Evolutionary conservation across 495 filamentous ascomycete species (phyloP), one percentile per base, ranked within the genome.

Genomic region (Aspergillus ellipticus): DNA sequence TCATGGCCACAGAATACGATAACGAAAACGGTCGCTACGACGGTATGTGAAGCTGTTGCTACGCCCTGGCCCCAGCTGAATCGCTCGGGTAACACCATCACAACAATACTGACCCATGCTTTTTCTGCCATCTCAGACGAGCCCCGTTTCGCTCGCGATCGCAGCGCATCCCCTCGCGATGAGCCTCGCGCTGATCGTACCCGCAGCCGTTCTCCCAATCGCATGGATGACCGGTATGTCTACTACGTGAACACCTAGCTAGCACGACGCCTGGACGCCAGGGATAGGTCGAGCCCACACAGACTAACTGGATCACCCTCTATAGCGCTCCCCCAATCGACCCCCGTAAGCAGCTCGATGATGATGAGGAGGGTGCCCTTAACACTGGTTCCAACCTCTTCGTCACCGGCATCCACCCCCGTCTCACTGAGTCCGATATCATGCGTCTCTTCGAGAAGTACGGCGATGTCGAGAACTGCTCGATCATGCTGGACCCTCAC

Each of bases 401-500:
- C 70, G 94, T 98, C 54, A 98, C 95, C 64, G 94, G 94, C 62
- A 98, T 98, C 64, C 90, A 97, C 71, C 94, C 94, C 39, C 89
- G 90, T 72, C 84, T 98, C 58, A 87, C 86, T 43, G 94, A 98
- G 73, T 79, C 84, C 11, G 94, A 96, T 60, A 89, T 98, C 51
- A 87, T 89, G 41, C 90, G 90, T 72, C 86, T 99, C 41, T 99
- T 97, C 65, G 91, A 96, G 76, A 99, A 97, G 75, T 97, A 96
- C 62, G 94, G 94, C 62, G 89, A 93, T 70, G 94, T 99, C 31
- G 93, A 97, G 75, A 97, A 95, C 76, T 97, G 92, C 78, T 94
- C 96, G 63, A 99, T 99, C 80, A 97, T 99, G 95, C 81, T 92
- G 65, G 95, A 97, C 70, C 94, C 94, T 53, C 95, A 97, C 72